Conservation (phyloP, 2,329 filamentous ascomycete species). For the Diplodia intermedia region DNA sequence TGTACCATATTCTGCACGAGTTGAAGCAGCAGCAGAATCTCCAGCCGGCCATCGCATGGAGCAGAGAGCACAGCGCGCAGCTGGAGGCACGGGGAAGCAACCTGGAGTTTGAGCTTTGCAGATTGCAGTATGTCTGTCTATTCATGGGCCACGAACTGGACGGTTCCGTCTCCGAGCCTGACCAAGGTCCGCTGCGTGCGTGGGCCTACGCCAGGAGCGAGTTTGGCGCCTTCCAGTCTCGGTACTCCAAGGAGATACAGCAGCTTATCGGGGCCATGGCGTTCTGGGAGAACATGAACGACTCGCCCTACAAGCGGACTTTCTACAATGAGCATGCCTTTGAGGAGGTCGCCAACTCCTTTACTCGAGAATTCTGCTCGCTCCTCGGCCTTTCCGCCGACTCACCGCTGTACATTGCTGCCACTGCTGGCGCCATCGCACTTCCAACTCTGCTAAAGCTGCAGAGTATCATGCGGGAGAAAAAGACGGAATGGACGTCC, state of each 20-base stretch:
- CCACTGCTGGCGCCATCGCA: slow-evolving; percentile 90
- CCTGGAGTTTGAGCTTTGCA: slow-evolving; percentile 91
- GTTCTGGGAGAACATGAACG: slow-evolving; percentile 74
- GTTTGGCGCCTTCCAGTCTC: slow-evolving; percentile 75
- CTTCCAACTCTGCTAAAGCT: slow-evolving; percentile 89
- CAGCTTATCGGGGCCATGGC: slow-evolving; percentile 82
- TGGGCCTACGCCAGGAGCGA: slow-evolving; percentile 76
- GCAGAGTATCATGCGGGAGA: slow-evolving; percentile 83
- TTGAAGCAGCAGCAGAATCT: slow-evolving; percentile 76
- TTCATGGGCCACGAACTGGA: slow-evolving; percentile 73
- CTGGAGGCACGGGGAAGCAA: slow-evolving; percentile 87
- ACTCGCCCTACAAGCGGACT: slow-evolving; percentile 78
- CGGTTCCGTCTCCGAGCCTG: slow-evolving; percentile 52
- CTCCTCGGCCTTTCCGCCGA: slow-evolving; percentile 88
- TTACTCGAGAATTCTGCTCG: slow-evolving; percentile 93
- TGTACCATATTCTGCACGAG: slow-evolving; percentile 87
- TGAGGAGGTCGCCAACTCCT: slow-evolving; percentile 82
- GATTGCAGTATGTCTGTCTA: slow-evolving; percentile 87
- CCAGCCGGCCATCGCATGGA: slow-evolving; percentile 86
- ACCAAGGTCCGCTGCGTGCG: slow-evolving; percentile 66
- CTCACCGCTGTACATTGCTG: slow-evolving; percentile 90
- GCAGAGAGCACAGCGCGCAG: slow-evolving; percentile 70
- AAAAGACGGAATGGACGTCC: slow-evolving; percentile 94
- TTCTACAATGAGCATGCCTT: slow-evolving; percentile 81
- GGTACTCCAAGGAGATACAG: slow-evolving; percentile 80